Evolutionary conservation across 1,139 yeast genomes (phyloP).

Genomic region (Spathaspora sp.): DNA sequence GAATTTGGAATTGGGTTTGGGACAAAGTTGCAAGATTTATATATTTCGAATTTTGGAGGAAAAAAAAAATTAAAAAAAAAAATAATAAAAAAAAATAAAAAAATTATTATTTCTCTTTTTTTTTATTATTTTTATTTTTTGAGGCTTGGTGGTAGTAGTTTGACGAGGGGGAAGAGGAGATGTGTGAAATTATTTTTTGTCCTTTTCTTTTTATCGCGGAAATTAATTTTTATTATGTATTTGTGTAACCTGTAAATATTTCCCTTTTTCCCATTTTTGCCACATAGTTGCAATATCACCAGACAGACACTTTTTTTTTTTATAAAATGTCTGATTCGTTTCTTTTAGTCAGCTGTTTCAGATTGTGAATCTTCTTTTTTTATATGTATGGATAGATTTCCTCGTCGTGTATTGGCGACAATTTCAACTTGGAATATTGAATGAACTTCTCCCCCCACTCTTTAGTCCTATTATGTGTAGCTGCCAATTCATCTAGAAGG

Average conservation of each 20-base stretch:
- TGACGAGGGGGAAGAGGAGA: conserved; percentile 1
- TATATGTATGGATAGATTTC: neutral
- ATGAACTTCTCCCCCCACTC: neutral
- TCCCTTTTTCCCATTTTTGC: neutral
- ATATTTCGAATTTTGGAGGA: conserved; percentile 2
- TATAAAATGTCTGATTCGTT: neutral
- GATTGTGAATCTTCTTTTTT: neutral
- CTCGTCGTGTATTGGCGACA: neutral
- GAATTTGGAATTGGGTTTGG: neutral
- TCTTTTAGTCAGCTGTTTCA: neutral
- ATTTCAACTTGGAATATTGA: neutral
- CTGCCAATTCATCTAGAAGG: neutral
- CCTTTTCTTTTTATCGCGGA: conserved; percentile 1
- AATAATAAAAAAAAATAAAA: neutral
- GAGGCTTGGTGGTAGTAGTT: conserved; percentile 1
- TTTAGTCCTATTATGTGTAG: neutral
- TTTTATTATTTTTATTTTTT: neutral
- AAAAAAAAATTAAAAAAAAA: neutral
- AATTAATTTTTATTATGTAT: conserved; percentile 1
- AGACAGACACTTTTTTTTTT: conserved; percentile 2
- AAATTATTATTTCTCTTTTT: neutral
- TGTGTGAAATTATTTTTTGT: neutral
- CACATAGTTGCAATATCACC: neutral
- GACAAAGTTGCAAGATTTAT: conserved; percentile 6
- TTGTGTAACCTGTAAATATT: conserved; percentile 4